Percentiles rank a stretch among this genome's conserved stretches.
Evolutionary conservation across 1,284 basidiomycete species (phyloP).

Genomic region (Sanguinoderma infundibulare): DNA sequence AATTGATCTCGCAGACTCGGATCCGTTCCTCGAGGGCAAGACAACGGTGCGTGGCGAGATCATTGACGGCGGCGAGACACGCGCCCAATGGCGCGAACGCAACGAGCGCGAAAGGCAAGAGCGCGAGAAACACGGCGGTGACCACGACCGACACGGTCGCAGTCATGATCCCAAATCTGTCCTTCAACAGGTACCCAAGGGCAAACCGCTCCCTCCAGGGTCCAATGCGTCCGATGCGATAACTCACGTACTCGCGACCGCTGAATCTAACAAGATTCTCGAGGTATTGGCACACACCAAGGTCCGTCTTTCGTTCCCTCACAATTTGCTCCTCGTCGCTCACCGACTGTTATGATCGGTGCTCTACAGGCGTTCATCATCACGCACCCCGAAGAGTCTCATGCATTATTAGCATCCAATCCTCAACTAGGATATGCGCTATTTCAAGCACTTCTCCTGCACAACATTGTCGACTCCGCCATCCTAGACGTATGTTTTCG

Average conservation of each 20-base stretch:
- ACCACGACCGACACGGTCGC: slow-evolving; percentile 25
- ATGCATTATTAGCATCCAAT: slow-evolving; percentile 77
- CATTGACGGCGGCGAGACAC: slow-evolving; percentile 61
- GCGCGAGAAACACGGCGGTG: slow-evolving; percentile 27
- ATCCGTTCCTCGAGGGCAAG: slow-evolving; percentile 52
- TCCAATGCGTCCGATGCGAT: slow-evolving; percentile 84
- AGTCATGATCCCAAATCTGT: slow-evolving; percentile 53
- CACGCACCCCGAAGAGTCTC: slow-evolving; percentile 90
- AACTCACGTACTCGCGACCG: slow-evolving; percentile 84
- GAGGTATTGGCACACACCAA: slow-evolving; percentile 99
- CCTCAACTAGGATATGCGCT: slow-evolving; percentile 96
- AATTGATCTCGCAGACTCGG: slow-evolving; percentile 67
- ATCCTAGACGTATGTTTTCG: slow-evolving; percentile 66
- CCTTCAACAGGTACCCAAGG: slow-evolving; percentile 74
- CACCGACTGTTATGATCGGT: background rate
- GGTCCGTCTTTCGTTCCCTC: slow-evolving; percentile 60
- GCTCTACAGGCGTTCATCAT: slow-evolving; percentile 79
- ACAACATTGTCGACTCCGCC: slow-evolving; percentile 92
- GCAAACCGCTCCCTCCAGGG: slow-evolving; percentile 81
- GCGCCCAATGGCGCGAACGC: slow-evolving; percentile 56
- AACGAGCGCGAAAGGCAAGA: slow-evolving; percentile 39
- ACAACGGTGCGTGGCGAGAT: slow-evolving; percentile 66
- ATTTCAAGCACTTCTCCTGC: slow-evolving; percentile 93
- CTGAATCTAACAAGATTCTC: slow-evolving; percentile 86
- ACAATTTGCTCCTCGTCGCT: background rate